phyloP scores from a whole-genome alignment of 2,329 filamentous ascomycete species.

The Daldinia sp. region DNA sequence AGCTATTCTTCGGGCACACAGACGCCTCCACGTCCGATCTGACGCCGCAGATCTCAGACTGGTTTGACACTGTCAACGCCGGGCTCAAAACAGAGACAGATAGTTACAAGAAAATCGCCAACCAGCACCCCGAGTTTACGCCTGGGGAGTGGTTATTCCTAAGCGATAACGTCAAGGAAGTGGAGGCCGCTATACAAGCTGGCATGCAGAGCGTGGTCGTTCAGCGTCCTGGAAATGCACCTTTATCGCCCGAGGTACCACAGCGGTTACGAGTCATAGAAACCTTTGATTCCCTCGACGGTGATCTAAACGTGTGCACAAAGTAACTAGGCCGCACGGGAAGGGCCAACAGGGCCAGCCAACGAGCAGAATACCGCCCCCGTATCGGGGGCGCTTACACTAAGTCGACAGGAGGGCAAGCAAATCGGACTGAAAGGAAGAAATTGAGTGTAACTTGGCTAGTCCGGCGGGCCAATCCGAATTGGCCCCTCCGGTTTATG shows the following conservation, averaged over 20 bases:
- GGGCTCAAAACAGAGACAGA: slow-evolving; percentile 72
- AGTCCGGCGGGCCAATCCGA: slow-evolving; percentile 27
- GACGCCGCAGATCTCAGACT: slow-evolving; percentile 66
- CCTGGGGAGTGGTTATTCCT: slow-evolving; percentile 74
- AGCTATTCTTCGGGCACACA: slow-evolving; percentile 77
- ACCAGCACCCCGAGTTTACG: slow-evolving; percentile 55
- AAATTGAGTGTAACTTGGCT: slow-evolving; percentile 16
- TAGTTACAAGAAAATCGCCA: slow-evolving; percentile 74
- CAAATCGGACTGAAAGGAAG: slow-evolving; percentile 16
- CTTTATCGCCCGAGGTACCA: slow-evolving; percentile 60
- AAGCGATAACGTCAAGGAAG: slow-evolving; percentile 79
- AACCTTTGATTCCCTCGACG: slow-evolving; percentile 42
- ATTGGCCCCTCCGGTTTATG: slow-evolving; percentile 12
- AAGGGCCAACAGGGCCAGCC: background rate
- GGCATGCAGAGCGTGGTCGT: slow-evolving; percentile 72
- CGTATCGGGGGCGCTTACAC: slow-evolving; percentile 10
- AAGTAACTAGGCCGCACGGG: slow-evolving; percentile 24
- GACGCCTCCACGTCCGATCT: slow-evolving; percentile 67
- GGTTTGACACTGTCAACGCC: slow-evolving; percentile 84
- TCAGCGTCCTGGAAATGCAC: slow-evolving; percentile 74
- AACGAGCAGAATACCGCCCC: slow-evolving; percentile 5
- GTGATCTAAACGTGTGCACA: slow-evolving; percentile 29
- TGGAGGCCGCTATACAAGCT: slow-evolving; percentile 66
- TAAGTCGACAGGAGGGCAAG: background rate
- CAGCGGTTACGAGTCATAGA: slow-evolving; percentile 45